Conservation (phyloP, 345 rosid species). For the Linum tenue region DNA sequence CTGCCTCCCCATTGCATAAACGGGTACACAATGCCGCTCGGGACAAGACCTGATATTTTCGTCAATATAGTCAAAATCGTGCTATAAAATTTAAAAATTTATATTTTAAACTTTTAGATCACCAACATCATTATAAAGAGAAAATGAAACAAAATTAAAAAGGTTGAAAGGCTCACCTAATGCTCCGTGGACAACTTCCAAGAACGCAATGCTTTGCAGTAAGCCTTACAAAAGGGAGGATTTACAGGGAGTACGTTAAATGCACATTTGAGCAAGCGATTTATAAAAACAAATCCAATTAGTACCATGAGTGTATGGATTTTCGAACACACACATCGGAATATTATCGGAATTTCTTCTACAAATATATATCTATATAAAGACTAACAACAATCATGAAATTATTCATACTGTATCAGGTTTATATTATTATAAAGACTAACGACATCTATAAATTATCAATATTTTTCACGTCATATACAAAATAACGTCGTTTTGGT, state of each 20-base stretch:
- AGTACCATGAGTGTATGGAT: neutral
- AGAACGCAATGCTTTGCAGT: conserved; percentile 44
- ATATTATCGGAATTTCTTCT: no score
- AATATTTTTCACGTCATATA: no score
- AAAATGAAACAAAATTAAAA: neutral
- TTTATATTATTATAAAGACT: no score
- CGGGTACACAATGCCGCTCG: conserved; percentile 71
- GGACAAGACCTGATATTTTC: conserved; percentile 52
- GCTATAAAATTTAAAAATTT: neutral
- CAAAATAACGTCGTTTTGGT: no score
- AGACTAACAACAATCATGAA: no score
- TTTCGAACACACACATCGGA: no score
- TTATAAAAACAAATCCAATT: no score
- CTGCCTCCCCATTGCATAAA: conserved; percentile 84
- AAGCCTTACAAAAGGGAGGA: conserved; percentile 29
- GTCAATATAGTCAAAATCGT: neutral
- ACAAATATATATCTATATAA: no score
- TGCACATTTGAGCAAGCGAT: no score
- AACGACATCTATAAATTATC: no score
- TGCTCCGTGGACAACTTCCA: conserved; percentile 85
- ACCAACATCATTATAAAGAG: no score
- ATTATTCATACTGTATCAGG: no score
- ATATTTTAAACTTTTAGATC: neutral
- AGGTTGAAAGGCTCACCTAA: conserved; percentile 29
- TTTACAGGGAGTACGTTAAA: neutral